These are phyloP conservation scores for Ophiostoma populinum DNA, from an alignment of 2,329 filamentous ascomycete genomes.

Conservation along the genomic window DNA sequence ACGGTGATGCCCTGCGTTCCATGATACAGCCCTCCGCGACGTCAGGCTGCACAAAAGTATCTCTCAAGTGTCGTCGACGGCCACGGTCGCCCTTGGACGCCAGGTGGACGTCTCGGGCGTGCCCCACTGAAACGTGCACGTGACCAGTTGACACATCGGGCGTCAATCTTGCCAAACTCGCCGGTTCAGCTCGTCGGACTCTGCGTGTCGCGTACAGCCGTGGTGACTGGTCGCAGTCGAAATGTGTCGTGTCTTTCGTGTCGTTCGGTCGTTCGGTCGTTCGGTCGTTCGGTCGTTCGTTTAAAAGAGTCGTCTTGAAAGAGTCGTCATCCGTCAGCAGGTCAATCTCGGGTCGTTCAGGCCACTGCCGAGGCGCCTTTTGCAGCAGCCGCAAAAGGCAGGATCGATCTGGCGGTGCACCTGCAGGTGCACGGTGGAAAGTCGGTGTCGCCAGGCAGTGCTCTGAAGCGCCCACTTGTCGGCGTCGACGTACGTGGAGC, in stretches of 20 bases:
- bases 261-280: too few relatives aligned
- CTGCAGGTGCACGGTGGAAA: constrained; percentile 33
- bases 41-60: constrained; percentile 34
- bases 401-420: constrained; percentile 41
- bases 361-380: constrained; percentile 29
- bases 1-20: constrained; percentile 28
- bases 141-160: constrained; percentile 14
- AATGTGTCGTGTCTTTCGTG: too few relatives aligned
- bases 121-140: constrained; percentile 28
- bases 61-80: too few relatives aligned
- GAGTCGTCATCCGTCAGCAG: constrained; percentile 29
- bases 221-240: too few relatives aligned
- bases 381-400: constrained; percentile 36
- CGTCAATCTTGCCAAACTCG: constrained; percentile 17
- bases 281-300: too few relatives aligned
- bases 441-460: constrained; percentile 34
- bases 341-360: constrained; percentile 21
- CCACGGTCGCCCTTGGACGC: too few relatives aligned
- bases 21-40: constrained; percentile 25
- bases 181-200: constrained; percentile 21
- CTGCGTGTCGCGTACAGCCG: constrained; percentile 6
- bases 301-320: too few relatives aligned
- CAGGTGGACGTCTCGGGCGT: too few relatives aligned
- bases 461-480: constrained; percentile 47
- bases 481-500: constrained; percentile 22